Percentiles rank a stretch among this genome's conserved stretches.
phyloP scores from a whole-genome alignment of 192 early-diverging fungal genomes.

The Backusella liffmaniae region DNA sequence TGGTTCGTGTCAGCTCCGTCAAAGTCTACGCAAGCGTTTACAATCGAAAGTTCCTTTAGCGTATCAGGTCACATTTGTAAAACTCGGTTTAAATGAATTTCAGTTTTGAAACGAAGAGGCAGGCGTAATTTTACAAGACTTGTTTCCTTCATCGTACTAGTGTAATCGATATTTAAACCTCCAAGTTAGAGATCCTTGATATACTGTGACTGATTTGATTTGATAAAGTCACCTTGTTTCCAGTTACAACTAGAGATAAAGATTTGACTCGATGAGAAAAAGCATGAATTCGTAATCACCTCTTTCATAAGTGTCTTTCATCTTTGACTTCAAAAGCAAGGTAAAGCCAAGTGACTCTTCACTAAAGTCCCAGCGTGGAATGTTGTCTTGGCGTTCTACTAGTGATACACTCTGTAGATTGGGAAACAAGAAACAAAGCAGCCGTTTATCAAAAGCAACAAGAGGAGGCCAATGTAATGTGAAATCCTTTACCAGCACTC shows the following conservation, averaged over 20 bases:
- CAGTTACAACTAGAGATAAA: not conserved
- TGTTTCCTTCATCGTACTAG: not conserved
- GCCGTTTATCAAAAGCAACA: too few relatives aligned
- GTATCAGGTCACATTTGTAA: not conserved
- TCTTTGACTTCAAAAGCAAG: too few relatives aligned
- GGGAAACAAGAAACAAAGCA: too few relatives aligned
- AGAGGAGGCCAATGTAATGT: too few relatives aligned
- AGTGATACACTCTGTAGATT: too few relatives aligned
- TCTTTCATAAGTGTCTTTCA: too few relatives aligned
- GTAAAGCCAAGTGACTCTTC: too few relatives aligned
- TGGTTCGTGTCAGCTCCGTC: not conserved
- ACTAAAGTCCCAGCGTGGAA: too few relatives aligned
- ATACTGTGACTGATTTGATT: not conserved
- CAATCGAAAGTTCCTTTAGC: not conserved
- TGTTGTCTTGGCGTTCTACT: too few relatives aligned
- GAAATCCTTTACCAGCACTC: too few relatives aligned
- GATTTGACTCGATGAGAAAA: not conserved
- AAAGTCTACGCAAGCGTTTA: not conserved
- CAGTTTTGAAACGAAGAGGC: not conserved
- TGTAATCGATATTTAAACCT: not conserved
- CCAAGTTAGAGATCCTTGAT: not conserved
- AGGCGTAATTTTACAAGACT: not conserved
- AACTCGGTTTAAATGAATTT: not conserved
- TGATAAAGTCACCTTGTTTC: not conserved
- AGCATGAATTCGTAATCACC: too few relatives aligned